phyloP scores from a whole-genome alignment of 2,329 filamentous ascomycete species.

The Aureobasidium subglaciale region DNA sequence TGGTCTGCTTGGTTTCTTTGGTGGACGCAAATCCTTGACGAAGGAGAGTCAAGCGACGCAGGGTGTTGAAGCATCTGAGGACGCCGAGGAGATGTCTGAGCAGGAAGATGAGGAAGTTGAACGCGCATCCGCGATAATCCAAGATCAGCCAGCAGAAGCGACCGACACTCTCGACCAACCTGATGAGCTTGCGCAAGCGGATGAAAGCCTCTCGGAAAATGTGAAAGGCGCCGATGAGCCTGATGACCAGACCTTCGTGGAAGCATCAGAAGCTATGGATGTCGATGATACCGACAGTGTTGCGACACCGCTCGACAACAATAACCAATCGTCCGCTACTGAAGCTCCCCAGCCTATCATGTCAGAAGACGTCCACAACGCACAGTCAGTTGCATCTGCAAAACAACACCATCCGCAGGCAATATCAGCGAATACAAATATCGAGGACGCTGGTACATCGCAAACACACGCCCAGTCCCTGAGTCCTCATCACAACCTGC shows the following conservation, averaged over 20 bases:
- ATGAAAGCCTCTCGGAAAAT: neutral
- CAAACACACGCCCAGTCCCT: neutral
- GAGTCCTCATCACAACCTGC: conserved; percentile 11
- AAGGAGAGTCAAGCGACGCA: conserved; percentile 23
- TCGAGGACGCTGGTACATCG: neutral
- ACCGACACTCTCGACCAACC: neutral
- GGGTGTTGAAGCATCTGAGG: conserved; percentile 23
- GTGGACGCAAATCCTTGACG: conserved; percentile 18
- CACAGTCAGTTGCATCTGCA: neutral
- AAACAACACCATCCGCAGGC: neutral
- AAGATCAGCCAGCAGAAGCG: too few relatives aligned
- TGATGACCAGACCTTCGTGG: too few relatives aligned
- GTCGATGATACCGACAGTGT: neutral
- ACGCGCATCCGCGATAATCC: neutral
- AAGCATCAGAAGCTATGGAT: neutral
- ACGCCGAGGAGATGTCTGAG: conserved; percentile 20
- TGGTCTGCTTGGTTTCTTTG: conserved; percentile 23
- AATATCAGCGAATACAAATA: neutral
- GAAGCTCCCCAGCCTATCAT: neutral
- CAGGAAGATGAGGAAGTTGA: conserved; percentile 8
- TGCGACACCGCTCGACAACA: neutral
- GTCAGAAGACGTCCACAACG: neutral
- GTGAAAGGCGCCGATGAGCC: neutral
- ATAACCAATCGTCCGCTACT: neutral
- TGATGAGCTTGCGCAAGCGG: neutral